Percentiles rank a stretch among this genome's conserved stretches.
These are phyloP conservation scores for Adansonia madagascariensis DNA, from an alignment of 441 rosid species.

Conservation along the genomic window DNA sequence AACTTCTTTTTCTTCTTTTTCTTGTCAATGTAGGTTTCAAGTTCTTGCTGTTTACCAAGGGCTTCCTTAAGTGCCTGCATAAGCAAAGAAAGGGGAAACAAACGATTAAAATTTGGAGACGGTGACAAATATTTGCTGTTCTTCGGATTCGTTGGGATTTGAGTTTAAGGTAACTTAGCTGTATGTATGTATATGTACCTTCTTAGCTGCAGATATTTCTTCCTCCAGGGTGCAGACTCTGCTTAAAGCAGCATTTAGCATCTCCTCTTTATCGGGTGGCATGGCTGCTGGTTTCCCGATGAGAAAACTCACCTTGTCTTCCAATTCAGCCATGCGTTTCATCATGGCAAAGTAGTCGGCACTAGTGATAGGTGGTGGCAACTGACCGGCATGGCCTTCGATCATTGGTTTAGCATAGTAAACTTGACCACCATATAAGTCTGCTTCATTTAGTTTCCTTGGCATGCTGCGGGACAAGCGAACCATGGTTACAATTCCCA, in stretches of 20 bases:
- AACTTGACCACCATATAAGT: constrained; percentile 46
- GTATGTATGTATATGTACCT: constrained; percentile 36
- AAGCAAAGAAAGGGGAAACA: neutral
- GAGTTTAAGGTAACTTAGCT: neutral
- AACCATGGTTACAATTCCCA: constrained; percentile 71
- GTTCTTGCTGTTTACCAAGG: constrained; percentile 53
- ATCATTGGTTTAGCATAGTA: constrained; percentile 35
- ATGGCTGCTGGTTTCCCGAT: constrained; percentile 40
- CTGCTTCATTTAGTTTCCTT: constrained; percentile 59
- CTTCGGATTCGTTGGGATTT: neutral
- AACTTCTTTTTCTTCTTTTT: constrained; percentile 46
- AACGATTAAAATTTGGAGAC: neutral
- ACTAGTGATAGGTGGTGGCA: constrained; percentile 46
- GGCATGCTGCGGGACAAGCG: constrained; percentile 70
- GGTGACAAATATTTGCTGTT: neutral
- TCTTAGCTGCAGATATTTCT: constrained; percentile 63
- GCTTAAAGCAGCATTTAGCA: constrained; percentile 60
- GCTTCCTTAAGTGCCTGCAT: constrained; percentile 70
- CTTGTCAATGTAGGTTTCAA: constrained; percentile 64
- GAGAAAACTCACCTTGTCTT: constrained; percentile 55
- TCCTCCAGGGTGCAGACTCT: constrained; percentile 64
- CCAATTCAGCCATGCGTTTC: constrained; percentile 73
- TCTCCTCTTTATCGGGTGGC: constrained; percentile 68
- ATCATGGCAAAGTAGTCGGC: constrained; percentile 58
- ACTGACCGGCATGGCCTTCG: constrained; percentile 29